Evolutionary conservation across 768 basidiomycete genomes (phyloP).

Genomic region (Amanita molliuscula): DNA sequence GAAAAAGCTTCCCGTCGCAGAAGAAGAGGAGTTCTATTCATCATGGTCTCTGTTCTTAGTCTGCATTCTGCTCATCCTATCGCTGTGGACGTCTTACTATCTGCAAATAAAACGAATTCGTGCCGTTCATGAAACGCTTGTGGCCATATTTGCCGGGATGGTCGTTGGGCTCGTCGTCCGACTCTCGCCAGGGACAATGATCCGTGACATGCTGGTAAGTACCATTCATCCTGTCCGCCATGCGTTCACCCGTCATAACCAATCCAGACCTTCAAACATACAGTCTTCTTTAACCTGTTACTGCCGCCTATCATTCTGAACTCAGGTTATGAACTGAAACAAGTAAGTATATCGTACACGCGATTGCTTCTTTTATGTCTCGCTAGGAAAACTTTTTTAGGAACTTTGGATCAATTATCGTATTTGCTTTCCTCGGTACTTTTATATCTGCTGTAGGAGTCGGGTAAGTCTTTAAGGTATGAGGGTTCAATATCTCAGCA

Average conservation of each 20-base stretch:
- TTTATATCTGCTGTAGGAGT: slow-evolving; percentile 95
- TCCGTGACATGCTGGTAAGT: slow-evolving; percentile 94
- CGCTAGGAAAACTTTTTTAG: slow-evolving; percentile 93
- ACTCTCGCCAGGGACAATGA: slow-evolving; percentile 86
- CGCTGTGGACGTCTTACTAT: slow-evolving; percentile 95
- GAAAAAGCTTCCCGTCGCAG: slow-evolving; percentile 31
- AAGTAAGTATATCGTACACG: slow-evolving; percentile 38
- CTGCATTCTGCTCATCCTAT: slow-evolving; percentile 85
- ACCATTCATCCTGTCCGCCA: neutral
- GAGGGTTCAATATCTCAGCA: slow-evolving; percentile 25
- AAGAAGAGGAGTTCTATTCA: slow-evolving; percentile 86
- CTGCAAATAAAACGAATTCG: slow-evolving; percentile 95
- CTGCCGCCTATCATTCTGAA: slow-evolving; percentile 97
- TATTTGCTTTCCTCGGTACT: slow-evolving; percentile 89
- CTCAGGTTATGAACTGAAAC: slow-evolving; percentile 95
- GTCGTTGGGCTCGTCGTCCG: slow-evolving; percentile 87
- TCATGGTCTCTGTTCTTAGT: slow-evolving; percentile 94
- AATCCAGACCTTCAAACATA: slow-evolving; percentile 85
- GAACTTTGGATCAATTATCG: slow-evolving; percentile 93
- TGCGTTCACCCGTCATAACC: slow-evolving; percentile 5
- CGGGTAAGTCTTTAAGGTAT: slow-evolving; percentile 52
- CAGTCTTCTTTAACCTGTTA: slow-evolving; percentile 96
- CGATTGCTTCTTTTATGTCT: neutral
- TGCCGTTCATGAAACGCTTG: slow-evolving; percentile 90
- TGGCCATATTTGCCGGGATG: slow-evolving; percentile 95